phyloP scores from a whole-genome alignment of 495 filamentous ascomycete genomes.

The Penicillium samsonianum region DNA sequence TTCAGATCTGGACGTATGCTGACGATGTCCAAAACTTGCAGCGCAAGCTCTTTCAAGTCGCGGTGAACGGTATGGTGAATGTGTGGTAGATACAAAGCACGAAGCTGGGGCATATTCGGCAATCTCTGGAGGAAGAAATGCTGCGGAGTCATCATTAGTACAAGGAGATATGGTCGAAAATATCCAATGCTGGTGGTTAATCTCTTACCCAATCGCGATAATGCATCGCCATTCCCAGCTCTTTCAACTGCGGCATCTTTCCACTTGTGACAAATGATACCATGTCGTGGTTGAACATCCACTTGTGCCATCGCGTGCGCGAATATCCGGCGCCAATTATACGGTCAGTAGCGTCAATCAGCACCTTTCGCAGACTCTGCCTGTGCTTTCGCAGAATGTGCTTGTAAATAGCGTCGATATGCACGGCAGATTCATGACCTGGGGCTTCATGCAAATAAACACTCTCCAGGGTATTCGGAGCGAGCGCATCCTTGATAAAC shows the following conservation, averaged over 20 bases:
- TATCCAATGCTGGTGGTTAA: not conserved
- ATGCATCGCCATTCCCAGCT: slow-evolving; percentile 75
- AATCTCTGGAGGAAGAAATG: slow-evolving; percentile 87
- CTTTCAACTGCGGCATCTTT: slow-evolving; percentile 72
- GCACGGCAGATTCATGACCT: slow-evolving; percentile 56
- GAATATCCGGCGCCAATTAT: slow-evolving; percentile 33
- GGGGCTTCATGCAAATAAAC: slow-evolving; percentile 79
- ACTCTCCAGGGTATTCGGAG: slow-evolving; percentile 81
- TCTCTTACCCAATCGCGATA: slow-evolving; percentile 82
- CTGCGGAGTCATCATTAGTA: slow-evolving; percentile 43
- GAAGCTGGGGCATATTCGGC: slow-evolving; percentile 72
- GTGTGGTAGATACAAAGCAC: slow-evolving; percentile 75
- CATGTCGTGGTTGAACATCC: slow-evolving; percentile 76
- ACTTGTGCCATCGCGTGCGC: slow-evolving; percentile 62
- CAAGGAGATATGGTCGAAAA: not conserved
- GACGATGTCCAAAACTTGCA: slow-evolving; percentile 83
- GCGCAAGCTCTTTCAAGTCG: slow-evolving; percentile 69
- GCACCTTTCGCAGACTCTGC: slow-evolving; percentile 70
- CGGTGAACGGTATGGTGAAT: slow-evolving; percentile 65
- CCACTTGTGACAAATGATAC: slow-evolving; percentile 79
- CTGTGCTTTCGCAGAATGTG: slow-evolving; percentile 73
- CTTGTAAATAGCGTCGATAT: slow-evolving; percentile 73
- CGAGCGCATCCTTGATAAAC: slow-evolving; percentile 83
- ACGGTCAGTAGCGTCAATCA: slow-evolving; percentile 72
- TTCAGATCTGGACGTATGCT: slow-evolving; percentile 82